A percentile compares a stretch with the other conserved stretches of the same genome.
Conservation (phyloP, 148 eudicot genomes). For the Silene latifolia region DNA sequence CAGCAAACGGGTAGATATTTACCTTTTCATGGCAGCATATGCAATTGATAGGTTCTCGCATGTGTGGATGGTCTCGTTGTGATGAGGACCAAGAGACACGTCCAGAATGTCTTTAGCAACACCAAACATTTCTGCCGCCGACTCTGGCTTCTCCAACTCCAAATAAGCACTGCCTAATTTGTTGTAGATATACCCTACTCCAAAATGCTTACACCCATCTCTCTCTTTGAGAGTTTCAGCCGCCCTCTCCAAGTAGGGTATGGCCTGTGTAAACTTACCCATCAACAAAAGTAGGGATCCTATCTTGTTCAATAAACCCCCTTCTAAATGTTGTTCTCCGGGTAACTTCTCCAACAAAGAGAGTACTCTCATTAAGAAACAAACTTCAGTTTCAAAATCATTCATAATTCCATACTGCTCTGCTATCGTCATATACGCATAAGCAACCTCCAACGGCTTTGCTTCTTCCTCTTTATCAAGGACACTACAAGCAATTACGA, state of each 20-base stretch:
- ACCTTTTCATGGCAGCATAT: conserved; percentile 90
- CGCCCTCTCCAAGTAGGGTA: too few relatives aligned
- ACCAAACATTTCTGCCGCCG: conserved; percentile 93
- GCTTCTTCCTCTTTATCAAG: conserved; percentile 54
- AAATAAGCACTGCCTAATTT: conserved; percentile 91
- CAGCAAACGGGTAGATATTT: conserved; percentile 9
- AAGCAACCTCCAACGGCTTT: conserved; percentile 60
- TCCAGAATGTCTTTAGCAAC: conserved; percentile 96
- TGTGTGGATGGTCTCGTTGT: conserved; percentile 70
- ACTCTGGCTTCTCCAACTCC: conserved; percentile 87
- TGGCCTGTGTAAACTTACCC: conserved; percentile 47
- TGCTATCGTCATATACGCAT: conserved; percentile 80
- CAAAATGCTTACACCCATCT: conserved; percentile 82
- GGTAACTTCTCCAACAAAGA: conserved; percentile 68
- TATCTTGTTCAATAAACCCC: conserved; percentile 76
- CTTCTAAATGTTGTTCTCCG: conserved; percentile 77
- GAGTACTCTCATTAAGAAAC: conserved; percentile 58
- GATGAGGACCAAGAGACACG: conserved; percentile 71
- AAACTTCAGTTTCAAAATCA: conserved; percentile 75
- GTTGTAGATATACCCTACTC: conserved; percentile 84
- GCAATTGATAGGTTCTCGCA: conserved; percentile 85
- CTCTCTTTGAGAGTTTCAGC: conserved; percentile 67
- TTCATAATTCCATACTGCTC: conserved; percentile 89
- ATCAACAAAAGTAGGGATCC: conserved; percentile 84
- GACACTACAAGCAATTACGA: conserved; percentile 60